Percentiles rank a stretch among this genome's conserved stretches.
Conservation (phyloP, 768 basidiomycete species). For the Dentipellis sp. region DNA sequence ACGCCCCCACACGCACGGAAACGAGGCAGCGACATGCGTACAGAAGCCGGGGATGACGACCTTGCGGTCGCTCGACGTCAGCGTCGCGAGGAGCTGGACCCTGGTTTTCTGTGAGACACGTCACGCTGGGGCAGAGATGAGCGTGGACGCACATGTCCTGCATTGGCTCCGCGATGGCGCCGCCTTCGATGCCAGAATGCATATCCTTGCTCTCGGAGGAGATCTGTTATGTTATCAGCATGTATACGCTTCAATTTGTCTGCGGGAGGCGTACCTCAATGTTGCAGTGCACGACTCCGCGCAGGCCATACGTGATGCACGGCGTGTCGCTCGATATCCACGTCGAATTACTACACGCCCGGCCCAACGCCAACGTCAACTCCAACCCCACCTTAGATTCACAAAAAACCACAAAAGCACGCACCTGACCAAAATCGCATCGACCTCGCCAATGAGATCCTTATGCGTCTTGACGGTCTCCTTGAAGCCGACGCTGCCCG, state of each 20-base stretch:
- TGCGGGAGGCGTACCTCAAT: conserved; percentile 41
- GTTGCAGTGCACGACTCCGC: conserved; percentile 87
- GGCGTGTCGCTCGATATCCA: conserved; percentile 93
- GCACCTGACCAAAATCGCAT: conserved; percentile 83
- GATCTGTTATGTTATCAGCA: conserved; percentile 35
- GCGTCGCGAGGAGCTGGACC: conserved; percentile 67
- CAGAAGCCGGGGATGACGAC: conserved; percentile 80
- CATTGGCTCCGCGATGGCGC: conserved; percentile 84
- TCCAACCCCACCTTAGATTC: too few species aligned
- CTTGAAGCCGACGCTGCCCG: conserved; percentile 81
- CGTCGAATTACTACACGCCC: conserved; percentile 68
- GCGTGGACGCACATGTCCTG: conserved; percentile 65
- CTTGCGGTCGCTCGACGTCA: conserved; percentile 47
- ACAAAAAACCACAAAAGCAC: conserved; percentile 4
- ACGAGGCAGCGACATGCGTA: conserved; percentile 30
- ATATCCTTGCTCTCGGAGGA: conserved; percentile 67
- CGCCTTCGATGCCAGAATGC: conserved; percentile 94
- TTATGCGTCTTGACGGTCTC: conserved; percentile 71
- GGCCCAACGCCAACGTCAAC: not conserved
- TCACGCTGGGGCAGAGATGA: not conserved
- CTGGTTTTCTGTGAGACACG: conserved; percentile 25
- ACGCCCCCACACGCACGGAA: not conserved
- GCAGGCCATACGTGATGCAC: conserved; percentile 89
- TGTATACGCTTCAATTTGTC: not conserved
- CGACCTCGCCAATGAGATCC: conserved; percentile 76